phyloP scores from a whole-genome alignment of 306 rosid species.

The Prunus campanulata region DNA sequence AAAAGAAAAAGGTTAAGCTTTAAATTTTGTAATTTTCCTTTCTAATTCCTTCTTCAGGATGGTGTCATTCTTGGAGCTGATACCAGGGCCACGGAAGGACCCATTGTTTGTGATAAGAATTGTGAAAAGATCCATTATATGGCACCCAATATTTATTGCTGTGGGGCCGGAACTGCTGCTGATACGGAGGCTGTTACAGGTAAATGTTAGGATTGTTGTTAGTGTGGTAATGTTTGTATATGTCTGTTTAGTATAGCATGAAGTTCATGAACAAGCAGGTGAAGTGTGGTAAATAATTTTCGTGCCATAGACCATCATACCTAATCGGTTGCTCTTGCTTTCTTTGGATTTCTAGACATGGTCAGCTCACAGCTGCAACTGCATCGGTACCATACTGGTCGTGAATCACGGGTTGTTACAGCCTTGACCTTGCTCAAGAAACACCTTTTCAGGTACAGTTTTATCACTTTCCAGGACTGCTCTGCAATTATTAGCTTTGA shows the following conservation, averaged over 20 bases:
- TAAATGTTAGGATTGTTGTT: conserved; percentile 23
- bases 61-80: conserved; percentile 99
- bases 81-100: conserved; percentile 96
- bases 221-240: neutral
- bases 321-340: conserved; percentile 20
- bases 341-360: conserved; percentile 58
- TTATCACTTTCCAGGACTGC: neutral
- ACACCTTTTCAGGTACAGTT: conserved; percentile 50
- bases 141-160: conserved; percentile 97
- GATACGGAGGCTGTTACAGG: conserved; percentile 99
- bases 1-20: neutral
- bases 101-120: conserved; percentile 87
- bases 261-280: neutral
- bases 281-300: neutral
- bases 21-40: neutral
- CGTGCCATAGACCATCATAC: neutral
- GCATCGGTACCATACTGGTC: conserved; percentile 91
- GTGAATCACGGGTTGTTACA: conserved; percentile 59
- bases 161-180: conserved; percentile 99
- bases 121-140: conserved; percentile 95
- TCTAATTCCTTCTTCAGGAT: conserved; percentile 45
- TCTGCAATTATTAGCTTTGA: neutral
- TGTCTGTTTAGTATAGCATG: neutral
- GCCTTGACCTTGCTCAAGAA: conserved; percentile 58
- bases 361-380: conserved; percentile 93